Percentiles rank a stretch among this genome's conserved stretches.
Conservation (phyloP, 495 filamentous ascomycete species). For the Neurospora sp. region DNA sequence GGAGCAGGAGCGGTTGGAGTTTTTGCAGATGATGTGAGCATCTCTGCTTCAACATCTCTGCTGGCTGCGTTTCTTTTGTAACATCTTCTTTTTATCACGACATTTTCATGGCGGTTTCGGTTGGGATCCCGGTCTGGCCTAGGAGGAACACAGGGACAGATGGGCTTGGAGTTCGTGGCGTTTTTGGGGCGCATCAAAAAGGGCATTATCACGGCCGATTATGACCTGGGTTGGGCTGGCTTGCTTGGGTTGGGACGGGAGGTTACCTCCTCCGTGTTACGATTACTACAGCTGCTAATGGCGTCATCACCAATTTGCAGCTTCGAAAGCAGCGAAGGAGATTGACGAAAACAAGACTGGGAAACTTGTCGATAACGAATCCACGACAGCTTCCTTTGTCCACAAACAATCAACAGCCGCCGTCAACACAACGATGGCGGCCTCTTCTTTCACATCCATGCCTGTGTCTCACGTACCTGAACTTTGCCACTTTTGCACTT, state of each 20-base stretch:
- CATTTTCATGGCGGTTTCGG: not conserved
- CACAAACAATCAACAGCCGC: not conserved
- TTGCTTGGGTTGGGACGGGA: not conserved
- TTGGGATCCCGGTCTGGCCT: not conserved
- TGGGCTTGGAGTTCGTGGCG: not conserved
- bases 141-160: too few relatives aligned
- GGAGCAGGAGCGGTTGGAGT: not conserved
- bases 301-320: not conserved
- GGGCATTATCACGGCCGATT: not conserved
- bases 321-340: not conserved
- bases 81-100: not conserved
- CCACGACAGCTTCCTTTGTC: not conserved
- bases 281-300: not conserved
- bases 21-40: not conserved
- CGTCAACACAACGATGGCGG: not conserved
- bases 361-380: not conserved
- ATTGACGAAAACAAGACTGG: not conserved
- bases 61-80: not conserved
- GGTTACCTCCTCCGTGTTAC: not conserved
- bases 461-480: not conserved
- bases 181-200: not conserved
- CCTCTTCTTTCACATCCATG: not conserved
- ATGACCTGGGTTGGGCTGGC: not conserved
- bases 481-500: not conserved
- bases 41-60: not conserved